Base-by-base conservation (phyloP, 73 alveolate species). In the Paramecium sonneborni region DNA sequence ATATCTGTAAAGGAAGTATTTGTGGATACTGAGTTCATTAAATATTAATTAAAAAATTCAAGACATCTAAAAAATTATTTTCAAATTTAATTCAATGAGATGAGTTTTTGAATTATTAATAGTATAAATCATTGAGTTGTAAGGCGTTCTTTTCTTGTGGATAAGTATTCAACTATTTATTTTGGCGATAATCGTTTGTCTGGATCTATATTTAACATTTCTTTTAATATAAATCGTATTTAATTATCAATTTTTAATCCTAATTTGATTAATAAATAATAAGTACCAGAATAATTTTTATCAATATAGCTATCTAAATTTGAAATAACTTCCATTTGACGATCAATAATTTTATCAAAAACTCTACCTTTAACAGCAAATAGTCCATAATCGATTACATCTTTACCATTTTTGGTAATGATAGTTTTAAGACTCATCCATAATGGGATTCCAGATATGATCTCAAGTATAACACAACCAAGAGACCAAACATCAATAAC, bases 341-440 rank as follows among this genome's bases (percentile, higher is more conserved):
- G 70, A 23, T 88, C 94, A 12, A 88, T 88, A 14, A 88, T 88
- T 43, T 69, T 88, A 46, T 88, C 94, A 70, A 88, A 88, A 3
- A 88, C 91, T 88, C 94, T 20, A 1, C 94, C 94, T 37, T 88
- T 88, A 14, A 82, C 94, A 12, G 94, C 94, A 88, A 88, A 88
- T 23, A 88, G 44, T 26, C 94, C 94, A 88, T 88, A 82, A 26
- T 82, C 85, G 0, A 88, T 70, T 9, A 69, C 11, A 12, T 88
- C 94, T 48, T 88, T 43, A 7, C 90, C 94, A 18, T 68, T 70
- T 44, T 70, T 76, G 0, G 67, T 70, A 88, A 88, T 91, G 6
- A 88, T 88, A 7, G 94, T 88, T 70, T 88, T 88, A 12, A 88
- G 55, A 70, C 94, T 88, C 94, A 88, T 88, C 94, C 94, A 88